phyloP scores from a whole-genome alignment of 345 rosid species.

The Populus ilicifolia region DNA sequence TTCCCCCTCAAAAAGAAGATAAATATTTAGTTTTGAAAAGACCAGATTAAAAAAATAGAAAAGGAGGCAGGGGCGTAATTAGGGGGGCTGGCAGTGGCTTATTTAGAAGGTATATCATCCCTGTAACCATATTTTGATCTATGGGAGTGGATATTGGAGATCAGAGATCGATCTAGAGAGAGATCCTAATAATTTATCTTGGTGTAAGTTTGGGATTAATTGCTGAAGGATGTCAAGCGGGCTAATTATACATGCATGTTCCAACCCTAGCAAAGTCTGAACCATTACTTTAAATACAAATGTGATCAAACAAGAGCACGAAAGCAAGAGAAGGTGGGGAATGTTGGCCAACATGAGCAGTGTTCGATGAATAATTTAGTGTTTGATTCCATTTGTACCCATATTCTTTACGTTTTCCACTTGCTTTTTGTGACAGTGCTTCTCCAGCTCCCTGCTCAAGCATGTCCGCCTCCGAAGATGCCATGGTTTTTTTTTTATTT shows the following conservation, averaged over 20 bases:
- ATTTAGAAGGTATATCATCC: background rate
- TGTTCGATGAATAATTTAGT: background rate
- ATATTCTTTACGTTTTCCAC: background rate
- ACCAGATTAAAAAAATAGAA: too few species aligned
- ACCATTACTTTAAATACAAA: background rate
- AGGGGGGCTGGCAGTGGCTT: too few species aligned
- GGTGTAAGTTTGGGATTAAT: background rate
- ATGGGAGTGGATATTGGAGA: background rate
- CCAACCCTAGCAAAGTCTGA: background rate
- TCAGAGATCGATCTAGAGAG: background rate
- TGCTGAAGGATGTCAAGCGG: background rate
- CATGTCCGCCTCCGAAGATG: conserved; percentile 2
- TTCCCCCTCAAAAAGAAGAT: too few species aligned
- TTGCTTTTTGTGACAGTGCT: background rate
- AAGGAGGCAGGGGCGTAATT: too few species aligned
- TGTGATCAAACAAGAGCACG: background rate
- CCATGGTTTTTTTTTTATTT: too few species aligned
- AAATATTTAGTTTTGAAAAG: too few species aligned
- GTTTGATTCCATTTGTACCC: background rate
- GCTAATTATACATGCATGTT: background rate
- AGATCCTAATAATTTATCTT: background rate
- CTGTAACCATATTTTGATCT: too few species aligned
- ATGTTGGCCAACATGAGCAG: background rate
- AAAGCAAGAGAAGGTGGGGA: background rate
- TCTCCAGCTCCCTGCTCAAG: background rate